phyloP scores from a whole-genome alignment of 305 asterid genomes.

The Fraxinus sp. region DNA sequence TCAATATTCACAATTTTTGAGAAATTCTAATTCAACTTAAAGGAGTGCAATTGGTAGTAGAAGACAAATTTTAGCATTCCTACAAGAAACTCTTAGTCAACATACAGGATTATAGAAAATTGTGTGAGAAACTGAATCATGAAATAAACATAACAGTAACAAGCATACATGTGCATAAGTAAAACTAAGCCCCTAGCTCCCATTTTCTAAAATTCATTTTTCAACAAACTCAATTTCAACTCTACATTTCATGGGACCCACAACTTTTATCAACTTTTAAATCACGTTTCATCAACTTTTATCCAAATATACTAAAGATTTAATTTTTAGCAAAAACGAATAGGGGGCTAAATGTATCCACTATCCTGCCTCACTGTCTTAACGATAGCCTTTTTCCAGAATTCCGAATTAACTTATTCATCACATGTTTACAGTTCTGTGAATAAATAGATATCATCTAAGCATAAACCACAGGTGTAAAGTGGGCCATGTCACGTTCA shows the following conservation, averaged over 20 bases:
- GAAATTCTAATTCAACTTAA: background rate
- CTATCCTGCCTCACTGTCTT: background rate
- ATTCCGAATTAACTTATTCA: background rate
- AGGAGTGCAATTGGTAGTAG: background rate
- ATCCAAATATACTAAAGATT: background rate
- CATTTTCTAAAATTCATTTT: background rate
- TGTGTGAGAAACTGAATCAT: background rate
- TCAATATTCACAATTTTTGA: background rate
- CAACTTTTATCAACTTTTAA: background rate
- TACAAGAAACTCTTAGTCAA: background rate
- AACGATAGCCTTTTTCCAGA: background rate
- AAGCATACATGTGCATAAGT: background rate
- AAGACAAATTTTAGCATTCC: constrained; percentile 1
- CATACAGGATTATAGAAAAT: background rate
- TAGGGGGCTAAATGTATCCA: background rate
- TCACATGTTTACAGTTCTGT: background rate
- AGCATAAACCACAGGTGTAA: background rate
- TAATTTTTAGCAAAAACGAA: background rate
- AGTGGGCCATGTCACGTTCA: background rate
- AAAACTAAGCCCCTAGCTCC: background rate
- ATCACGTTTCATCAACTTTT: background rate
- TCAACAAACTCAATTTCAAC: background rate
- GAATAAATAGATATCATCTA: background rate
- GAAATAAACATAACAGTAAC: background rate
- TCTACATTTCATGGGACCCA: background rate